Percentiles rank a stretch among this genome's conserved stretches.
Evolutionary conservation across 805 yeast genomes (phyloP).

Genomic region (Myxozyma mucilagina): DNA sequence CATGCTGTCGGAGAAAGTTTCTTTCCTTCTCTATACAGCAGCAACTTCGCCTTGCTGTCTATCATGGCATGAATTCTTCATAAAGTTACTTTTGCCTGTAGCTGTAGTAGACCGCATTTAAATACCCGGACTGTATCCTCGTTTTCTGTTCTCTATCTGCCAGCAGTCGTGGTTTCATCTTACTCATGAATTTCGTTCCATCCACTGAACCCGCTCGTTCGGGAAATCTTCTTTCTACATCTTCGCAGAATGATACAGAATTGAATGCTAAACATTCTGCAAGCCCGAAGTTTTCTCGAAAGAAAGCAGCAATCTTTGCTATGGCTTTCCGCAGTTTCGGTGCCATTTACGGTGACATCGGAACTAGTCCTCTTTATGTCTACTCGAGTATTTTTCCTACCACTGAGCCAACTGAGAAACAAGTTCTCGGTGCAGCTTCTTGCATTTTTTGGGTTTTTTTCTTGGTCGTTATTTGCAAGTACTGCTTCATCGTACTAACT

Average conservation of each 20-base stretch:
- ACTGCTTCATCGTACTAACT: slow-evolving; percentile 50
- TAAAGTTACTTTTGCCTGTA: not conserved
- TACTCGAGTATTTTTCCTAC: slow-evolving; percentile 42
- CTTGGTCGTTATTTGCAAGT: slow-evolving; percentile 54
- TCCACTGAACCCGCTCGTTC: not conserved
- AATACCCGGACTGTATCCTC: not conserved
- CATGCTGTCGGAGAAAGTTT: too few relatives aligned
- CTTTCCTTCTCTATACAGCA: too few relatives aligned
- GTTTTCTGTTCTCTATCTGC: not conserved
- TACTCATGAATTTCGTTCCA: not conserved
- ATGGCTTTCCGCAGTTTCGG: slow-evolving; percentile 54
- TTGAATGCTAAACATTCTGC: not conserved
- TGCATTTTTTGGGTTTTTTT: slow-evolving; percentile 58
- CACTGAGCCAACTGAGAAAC: slow-evolving; percentile 42
- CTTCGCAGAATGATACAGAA: not conserved
- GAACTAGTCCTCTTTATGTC: slow-evolving; percentile 61
- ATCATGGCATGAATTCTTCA: not conserved
- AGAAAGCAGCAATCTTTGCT: not conserved
- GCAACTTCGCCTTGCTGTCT: not conserved
- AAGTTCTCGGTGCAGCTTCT: slow-evolving; percentile 54
- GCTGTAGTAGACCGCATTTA: not conserved
- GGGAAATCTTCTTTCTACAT: not conserved
- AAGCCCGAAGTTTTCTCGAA: not conserved
- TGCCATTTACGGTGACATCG: slow-evolving; percentile 65
- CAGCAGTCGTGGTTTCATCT: not conserved